Percentiles rank a stretch among this genome's conserved stretches.
Conservation (phyloP, 1,139 yeast species). For the Lodderomyces orthopsilosis region DNA sequence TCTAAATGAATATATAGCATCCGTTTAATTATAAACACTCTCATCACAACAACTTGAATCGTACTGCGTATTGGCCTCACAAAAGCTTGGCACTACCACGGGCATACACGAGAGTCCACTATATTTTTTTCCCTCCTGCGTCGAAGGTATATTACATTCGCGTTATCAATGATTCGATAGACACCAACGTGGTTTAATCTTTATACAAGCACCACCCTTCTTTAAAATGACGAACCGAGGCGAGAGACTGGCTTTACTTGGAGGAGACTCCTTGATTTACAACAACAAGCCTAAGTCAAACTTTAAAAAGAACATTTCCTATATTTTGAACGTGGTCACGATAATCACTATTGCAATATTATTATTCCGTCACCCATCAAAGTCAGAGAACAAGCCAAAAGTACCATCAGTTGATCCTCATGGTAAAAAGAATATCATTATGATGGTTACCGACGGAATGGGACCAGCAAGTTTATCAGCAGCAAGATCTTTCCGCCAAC, state of each 20-base stretch:
- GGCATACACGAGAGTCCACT: too few relatives aligned
- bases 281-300: conserved; percentile 9
- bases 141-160: not conserved
- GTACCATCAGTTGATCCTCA: conserved; percentile 12
- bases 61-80: too few relatives aligned
- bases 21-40: not conserved
- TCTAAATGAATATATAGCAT: not conserved
- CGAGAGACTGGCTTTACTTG: conserved; percentile 14
- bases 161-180: not conserved
- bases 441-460: conserved; percentile 91
- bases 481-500: conserved; percentile 69
- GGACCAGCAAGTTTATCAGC: conserved; percentile 81
- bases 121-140: not conserved
- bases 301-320: conserved; percentile 11
- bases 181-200: not conserved
- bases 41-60: too few relatives aligned
- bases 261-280: conserved; percentile 12
- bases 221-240: conserved; percentile 2
- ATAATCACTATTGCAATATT: conserved; percentile 14
- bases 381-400: not conserved
- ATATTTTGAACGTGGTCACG: conserved; percentile 14
- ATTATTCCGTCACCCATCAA: conserved; percentile 9
- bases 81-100: not conserved
- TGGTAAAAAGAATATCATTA: conserved; percentile 59
- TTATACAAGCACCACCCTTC: not conserved